phyloP scores from a whole-genome alignment of 202 grass and related monocot genomes.

The Zizania palustris region DNA sequence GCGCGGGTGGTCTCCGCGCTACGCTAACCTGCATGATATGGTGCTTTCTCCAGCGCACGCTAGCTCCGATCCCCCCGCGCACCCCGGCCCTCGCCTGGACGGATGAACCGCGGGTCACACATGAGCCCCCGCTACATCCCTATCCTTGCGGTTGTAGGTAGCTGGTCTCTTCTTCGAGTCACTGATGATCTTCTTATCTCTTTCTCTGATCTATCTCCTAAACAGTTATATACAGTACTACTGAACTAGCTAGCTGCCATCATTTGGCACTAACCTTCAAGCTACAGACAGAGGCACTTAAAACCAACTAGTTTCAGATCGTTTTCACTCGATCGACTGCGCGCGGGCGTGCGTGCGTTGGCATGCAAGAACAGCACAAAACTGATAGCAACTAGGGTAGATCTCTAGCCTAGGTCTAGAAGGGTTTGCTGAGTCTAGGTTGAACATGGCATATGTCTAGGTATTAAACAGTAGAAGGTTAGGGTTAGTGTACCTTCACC shows the following conservation, averaged over 20 bases:
- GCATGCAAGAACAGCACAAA: conserved; percentile 7
- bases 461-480: too few relatives aligned
- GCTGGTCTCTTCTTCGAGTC: neutral
- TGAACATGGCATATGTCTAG: too few relatives aligned
- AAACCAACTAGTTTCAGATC: conserved; percentile 13
- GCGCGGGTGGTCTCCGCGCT: conserved; percentile 47
- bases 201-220: neutral
- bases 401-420: too few relatives aligned
- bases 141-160: conserved; percentile 40
- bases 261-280: conserved; percentile 60
- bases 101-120: neutral
- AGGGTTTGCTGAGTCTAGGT: too few relatives aligned
- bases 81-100: neutral
- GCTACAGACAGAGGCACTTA: conserved; percentile 8
- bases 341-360: neutral
- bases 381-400: too few relatives aligned
- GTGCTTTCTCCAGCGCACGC: conserved; percentile 59
- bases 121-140: conserved; percentile 19
- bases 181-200: neutral
- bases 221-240: neutral
- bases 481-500: too few relatives aligned
- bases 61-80: neutral
- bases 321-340: neutral
- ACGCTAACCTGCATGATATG: conserved; percentile 47
- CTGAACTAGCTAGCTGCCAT: conserved; percentile 29